A percentile compares a stretch with the other conserved stretches of the same genome.
Evolutionary conservation across 768 basidiomycete species (phyloP).

Genomic region (Kockovaella imperatae): DNA sequence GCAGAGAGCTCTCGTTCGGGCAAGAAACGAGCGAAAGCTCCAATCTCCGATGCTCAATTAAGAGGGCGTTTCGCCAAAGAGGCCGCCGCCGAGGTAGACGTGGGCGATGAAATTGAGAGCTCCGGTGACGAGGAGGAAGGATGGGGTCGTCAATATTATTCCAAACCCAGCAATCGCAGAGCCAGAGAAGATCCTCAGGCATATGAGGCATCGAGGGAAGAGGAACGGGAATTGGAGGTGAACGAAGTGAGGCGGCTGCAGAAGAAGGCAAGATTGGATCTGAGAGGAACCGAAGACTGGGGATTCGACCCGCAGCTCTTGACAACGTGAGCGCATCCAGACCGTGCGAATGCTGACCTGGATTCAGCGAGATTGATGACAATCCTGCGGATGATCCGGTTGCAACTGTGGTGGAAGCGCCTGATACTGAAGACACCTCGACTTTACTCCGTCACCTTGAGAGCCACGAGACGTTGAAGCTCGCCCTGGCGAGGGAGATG

Average conservation of each 20-base stretch:
- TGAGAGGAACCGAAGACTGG: conserved; percentile 61
- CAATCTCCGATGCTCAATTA: conserved; percentile 19
- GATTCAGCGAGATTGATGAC: neutral
- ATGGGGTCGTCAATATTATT: conserved; percentile 84
- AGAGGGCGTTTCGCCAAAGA: conserved; percentile 44
- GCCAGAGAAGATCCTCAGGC: conserved; percentile 47
- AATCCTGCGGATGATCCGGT: conserved; percentile 1
- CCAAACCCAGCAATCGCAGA: conserved; percentile 46
- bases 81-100: conserved; percentile 23
- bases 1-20: neutral
- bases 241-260: conserved; percentile 77
- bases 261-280: conserved; percentile 59
- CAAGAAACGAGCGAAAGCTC: conserved; percentile 24
- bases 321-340: neutral
- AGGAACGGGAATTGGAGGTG: conserved; percentile 78
- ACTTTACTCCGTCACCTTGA: conserved; percentile 34
- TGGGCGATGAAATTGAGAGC: conserved; percentile 49
- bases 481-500: conserved; percentile 42
- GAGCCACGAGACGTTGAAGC: conserved; percentile 38
- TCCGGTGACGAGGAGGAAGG: conserved; percentile 50
- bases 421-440: conserved; percentile 20
- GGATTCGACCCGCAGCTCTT: conserved; percentile 58
- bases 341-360: neutral
- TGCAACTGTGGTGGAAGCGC: conserved; percentile 13
- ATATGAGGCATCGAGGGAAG: conserved; percentile 79